Percentiles rank a stretch among this genome's conserved stretches.
phyloP scores from a whole-genome alignment of 148 eudicot genomes.

The Vaccinium corymbosum region DNA sequence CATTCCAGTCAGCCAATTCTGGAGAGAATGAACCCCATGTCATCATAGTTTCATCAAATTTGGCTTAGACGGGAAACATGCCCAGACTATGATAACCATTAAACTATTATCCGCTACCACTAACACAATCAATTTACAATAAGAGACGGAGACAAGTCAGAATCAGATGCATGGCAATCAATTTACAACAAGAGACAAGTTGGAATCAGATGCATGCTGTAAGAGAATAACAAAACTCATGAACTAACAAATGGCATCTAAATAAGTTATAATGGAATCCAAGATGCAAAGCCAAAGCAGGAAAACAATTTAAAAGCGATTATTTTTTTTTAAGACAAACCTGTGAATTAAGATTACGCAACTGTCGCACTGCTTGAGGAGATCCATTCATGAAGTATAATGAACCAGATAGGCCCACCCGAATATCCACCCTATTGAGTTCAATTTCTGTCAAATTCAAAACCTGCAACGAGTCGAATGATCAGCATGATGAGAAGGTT shows the following conservation, averaged over 20 bases:
- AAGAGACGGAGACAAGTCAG: neutral
- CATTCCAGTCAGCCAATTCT: neutral
- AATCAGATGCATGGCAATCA: neutral
- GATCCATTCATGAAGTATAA: conserved; percentile 96
- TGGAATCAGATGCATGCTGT: neutral
- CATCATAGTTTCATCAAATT: neutral
- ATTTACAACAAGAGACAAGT: neutral
- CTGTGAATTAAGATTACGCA: conserved; percentile 91
- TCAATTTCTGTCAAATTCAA: conserved; percentile 86
- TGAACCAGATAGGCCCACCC: conserved; percentile 83
- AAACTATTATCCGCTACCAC: neutral
- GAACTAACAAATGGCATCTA: neutral
- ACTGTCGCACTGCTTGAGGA: conserved; percentile 91
- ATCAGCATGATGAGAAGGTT: conserved; percentile 20
- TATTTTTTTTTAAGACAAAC: conserved; percentile 26
- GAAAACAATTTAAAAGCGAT: neutral
- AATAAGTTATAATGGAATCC: neutral
- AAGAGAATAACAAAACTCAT: conserved; percentile 1
- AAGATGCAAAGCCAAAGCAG: neutral
- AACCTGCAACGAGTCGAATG: conserved; percentile 50
- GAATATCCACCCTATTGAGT: conserved; percentile 78
- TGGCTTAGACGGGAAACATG: neutral
- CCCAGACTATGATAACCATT: neutral
- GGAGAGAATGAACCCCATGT: neutral
- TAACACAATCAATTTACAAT: neutral